Base-by-base conservation (phyloP, 768 basidiomycete species). In the Tephrocybe sp. region DNA sequence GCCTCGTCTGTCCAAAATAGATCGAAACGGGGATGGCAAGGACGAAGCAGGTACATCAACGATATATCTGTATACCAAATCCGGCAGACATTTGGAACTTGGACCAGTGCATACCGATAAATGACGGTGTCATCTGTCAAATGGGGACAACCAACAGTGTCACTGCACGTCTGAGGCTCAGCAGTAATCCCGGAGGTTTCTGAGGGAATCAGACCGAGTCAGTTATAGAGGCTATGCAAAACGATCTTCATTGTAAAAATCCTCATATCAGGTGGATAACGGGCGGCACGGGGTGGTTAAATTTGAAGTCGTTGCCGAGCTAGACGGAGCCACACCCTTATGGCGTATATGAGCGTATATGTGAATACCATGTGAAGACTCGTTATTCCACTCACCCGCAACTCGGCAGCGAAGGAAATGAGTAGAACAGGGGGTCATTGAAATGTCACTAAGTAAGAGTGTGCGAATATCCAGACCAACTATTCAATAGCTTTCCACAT, bases 1-100 rank as follows among this genome's bases (percentile, higher is more conserved):
- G 66, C 66, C 66, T 65, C 60, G 57, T 52, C 57, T 60, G 64
- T 61, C 64, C 48, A 60, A 60, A 52, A 54, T 49, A 54, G 50
- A 56, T 61, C 59, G 62, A 64, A 66, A 66, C 63, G 40, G 39
- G 37, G 16, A 45, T 30, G 57, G 48, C 54, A 59, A 60, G 56
- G 54, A 60, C 57, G 48, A 54, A 19, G 41, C 53, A 55, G 53
- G 50, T 37, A 49, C 43, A 46, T 23, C 50, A 46, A 39, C 38
- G 12, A 49, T 49, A n/a, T n/a, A 50, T 16, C 43, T 48, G 30
- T 5, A 19, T 39, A 33, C 49, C 45, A 38, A 50, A 47, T 44
- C 42, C 34, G 45, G 53, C 33, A 50, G 37, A 30, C 41, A 4
- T 39, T 45, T 49, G 47, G 56, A n/a, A n/a, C n/a, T n/a, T n/a